These are phyloP conservation scores for Mitragyna speciosa DNA, from an alignment of 257 asterid genomes.

Conservation along the genomic window DNA sequence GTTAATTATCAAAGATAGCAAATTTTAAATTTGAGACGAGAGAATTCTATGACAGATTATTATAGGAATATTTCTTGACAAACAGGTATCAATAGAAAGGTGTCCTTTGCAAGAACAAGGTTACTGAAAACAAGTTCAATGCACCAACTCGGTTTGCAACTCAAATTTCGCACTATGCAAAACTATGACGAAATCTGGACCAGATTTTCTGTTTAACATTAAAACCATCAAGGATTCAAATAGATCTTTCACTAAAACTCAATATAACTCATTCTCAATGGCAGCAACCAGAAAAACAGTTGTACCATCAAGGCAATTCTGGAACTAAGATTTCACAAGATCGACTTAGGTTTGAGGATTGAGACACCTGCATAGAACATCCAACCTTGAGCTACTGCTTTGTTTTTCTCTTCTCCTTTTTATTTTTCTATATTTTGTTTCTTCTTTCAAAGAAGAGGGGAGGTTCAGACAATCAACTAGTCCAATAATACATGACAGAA, in stretches of 20 bases:
- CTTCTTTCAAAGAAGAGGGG: not conserved
- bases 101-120: not conserved
- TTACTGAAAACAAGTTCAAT: not conserved
- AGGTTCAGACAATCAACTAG: constrained; percentile 2
- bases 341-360: not conserved
- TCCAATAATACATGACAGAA: not conserved
- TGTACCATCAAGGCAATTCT: too few relatives aligned
- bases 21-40: not conserved
- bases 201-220: not conserved
- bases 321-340: not conserved
- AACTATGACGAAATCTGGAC: not conserved
- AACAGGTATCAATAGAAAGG: not conserved
- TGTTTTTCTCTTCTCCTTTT: not conserved
- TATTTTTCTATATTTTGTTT: not conserved
- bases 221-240: not conserved
- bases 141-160: not conserved
- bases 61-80: not conserved
- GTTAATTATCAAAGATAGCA: not conserved
- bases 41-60: not conserved
- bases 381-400: not conserved
- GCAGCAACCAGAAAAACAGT: not conserved
- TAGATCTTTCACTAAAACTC: not conserved
- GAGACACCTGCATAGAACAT: too few relatives aligned
- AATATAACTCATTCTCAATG: not conserved
- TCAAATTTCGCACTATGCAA: not conserved